phyloP scores from a whole-genome alignment of 257 asterid genomes.

The Fraxinus quadrangulata region DNA sequence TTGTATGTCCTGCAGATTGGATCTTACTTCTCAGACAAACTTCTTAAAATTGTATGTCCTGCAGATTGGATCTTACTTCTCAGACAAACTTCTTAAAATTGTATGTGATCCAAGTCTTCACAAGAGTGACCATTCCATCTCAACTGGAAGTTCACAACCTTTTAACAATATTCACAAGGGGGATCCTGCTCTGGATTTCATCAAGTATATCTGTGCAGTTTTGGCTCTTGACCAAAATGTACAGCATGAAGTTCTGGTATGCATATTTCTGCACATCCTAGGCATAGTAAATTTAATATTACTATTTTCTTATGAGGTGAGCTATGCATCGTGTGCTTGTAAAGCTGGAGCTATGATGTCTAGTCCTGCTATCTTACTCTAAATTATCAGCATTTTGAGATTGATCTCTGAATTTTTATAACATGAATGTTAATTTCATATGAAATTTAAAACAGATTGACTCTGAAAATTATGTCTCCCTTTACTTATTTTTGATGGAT shows the following conservation, averaged over 20 bases:
- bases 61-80: slow-evolving; percentile 74
- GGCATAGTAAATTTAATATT: slow-evolving; percentile 9
- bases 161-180: slow-evolving; percentile 48
- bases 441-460: background rate
- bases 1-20: slow-evolving; percentile 56
- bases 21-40: slow-evolving; percentile 82
- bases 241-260: slow-evolving; percentile 97
- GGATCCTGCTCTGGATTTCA: slow-evolving; percentile 85
- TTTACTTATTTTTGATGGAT: background rate
- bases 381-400: slow-evolving; percentile 1
- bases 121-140: slow-evolving; percentile 33
- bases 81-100: slow-evolving; percentile 80
- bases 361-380: background rate
- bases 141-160: slow-evolving; percentile 48
- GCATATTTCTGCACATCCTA: slow-evolving; percentile 21
- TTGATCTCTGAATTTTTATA: slow-evolving; percentile 6
- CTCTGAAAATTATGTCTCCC: background rate
- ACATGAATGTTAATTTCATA: background rate
- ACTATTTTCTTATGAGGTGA: slow-evolving; percentile 13
- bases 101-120: slow-evolving; percentile 79
- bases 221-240: slow-evolving; percentile 90
- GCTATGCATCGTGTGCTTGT: slow-evolving; percentile 18
- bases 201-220: slow-evolving; percentile 89
- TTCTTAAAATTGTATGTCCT: slow-evolving; percentile 74
- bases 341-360: slow-evolving; percentile 12